Evolutionary conservation across 371 early-diverging fungal genomes (phyloP).

Genomic region (Mucor irregularis): DNA sequence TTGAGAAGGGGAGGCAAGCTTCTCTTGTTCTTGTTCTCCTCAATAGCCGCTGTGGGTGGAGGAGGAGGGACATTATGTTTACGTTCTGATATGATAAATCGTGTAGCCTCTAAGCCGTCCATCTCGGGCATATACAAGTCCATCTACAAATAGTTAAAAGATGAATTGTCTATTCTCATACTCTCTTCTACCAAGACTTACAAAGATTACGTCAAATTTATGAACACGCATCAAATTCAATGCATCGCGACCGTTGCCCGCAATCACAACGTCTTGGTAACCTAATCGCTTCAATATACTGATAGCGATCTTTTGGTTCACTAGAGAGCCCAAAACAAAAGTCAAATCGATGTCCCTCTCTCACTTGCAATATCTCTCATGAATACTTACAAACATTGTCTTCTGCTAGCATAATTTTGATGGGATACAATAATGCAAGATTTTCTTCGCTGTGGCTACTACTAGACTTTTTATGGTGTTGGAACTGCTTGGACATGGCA

Average conservation of each 20-base stretch:
- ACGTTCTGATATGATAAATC: slow-evolving; percentile 36
- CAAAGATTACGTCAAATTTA: slow-evolving; percentile 48
- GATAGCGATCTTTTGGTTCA: slow-evolving; percentile 61
- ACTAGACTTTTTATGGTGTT: slow-evolving; percentile 19
- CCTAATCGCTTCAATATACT: slow-evolving; percentile 58
- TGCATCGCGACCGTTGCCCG: slow-evolving; percentile 59
- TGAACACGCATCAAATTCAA: slow-evolving; percentile 36
- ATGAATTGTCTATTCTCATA: background rate
- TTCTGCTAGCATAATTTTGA: slow-evolving; percentile 49
- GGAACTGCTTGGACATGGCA: slow-evolving; percentile 8
- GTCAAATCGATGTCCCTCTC: background rate
- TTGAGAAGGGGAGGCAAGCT: slow-evolving; percentile 28
- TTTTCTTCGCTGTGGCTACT: slow-evolving; percentile 33
- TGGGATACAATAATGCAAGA: slow-evolving; percentile 33
- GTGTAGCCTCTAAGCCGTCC: slow-evolving; percentile 51
- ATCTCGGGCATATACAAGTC: slow-evolving; percentile 56
- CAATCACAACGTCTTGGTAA: slow-evolving; percentile 51
- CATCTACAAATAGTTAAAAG: slow-evolving; percentile 28
- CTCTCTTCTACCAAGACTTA: too few species aligned
- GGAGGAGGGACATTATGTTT: slow-evolving; percentile 11
- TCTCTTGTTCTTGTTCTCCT: background rate
- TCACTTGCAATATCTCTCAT: background rate
- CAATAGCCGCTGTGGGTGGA: background rate
- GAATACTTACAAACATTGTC: slow-evolving; percentile 47
- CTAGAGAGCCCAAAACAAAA: slow-evolving; percentile 30